Percentiles rank a stretch among this genome's conserved stretches.
These are phyloP conservation scores for Gastrodia elata DNA, from an alignment of 106 monocot genomes.

Conservation along the genomic window DNA sequence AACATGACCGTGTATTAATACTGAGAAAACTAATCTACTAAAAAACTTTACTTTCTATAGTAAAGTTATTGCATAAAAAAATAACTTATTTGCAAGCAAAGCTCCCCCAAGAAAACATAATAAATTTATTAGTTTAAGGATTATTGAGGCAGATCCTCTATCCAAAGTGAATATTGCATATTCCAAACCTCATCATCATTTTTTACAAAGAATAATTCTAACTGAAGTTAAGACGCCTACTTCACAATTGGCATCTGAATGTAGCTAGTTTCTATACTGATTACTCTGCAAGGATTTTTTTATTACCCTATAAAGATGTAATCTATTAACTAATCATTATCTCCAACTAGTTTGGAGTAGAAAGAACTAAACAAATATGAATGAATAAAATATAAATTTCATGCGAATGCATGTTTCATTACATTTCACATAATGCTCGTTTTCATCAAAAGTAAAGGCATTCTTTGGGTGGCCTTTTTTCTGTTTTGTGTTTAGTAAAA, in stretches of 20 bases:
- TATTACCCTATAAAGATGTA: no score
- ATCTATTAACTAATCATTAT: conserved; percentile 1
- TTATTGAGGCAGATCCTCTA: neutral
- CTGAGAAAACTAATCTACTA: neutral
- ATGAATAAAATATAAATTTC: neutral
- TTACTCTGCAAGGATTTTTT: neutral
- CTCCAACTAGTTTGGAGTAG: neutral
- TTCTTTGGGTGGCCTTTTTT: no score
- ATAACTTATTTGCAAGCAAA: neutral
- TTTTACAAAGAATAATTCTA: neutral
- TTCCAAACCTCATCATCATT: neutral
- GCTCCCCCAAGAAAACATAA: neutral
- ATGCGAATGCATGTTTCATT: neutral
- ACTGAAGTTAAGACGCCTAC: neutral
- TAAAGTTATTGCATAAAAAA: neutral
- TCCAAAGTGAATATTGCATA: neutral
- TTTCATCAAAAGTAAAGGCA: no score
- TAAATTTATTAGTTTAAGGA: neutral
- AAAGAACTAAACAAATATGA: neutral
- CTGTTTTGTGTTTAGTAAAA: no score
- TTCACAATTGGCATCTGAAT: neutral
- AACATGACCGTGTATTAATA: neutral
- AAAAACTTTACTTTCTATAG: neutral
- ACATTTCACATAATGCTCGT: neutral
- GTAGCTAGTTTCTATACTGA: neutral